Base-by-base conservation (phyloP, 2,329 filamentous ascomycete genomes). In the Monilinia vaccinii-corymbosi region DNA sequence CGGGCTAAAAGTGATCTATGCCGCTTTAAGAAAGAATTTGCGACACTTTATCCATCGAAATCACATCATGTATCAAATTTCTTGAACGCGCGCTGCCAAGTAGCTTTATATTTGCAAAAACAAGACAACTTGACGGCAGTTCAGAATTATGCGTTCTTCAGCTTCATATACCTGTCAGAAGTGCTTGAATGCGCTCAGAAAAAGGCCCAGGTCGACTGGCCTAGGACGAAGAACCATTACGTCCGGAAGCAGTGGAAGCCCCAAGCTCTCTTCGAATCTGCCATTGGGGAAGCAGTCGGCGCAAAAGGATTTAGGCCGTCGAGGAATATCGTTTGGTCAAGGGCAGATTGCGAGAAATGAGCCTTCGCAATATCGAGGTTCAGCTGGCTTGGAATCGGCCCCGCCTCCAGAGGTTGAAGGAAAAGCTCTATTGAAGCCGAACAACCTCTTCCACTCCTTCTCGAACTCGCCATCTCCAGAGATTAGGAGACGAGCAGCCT, bases 381-480 rank as follows among this genome's bases (percentile, higher is more conserved):
- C 68, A 50, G 57, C 56, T 46, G 67, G 65, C 23, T 48, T 66
- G 32, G 60, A 61, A 48, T 64, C 64, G 50, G 67, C 64, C 28
- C 60, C 64, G 40, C 49, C 61, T 36, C 61, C 66, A 7, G 60
- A 67, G 40, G 64, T 61, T 8, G 64, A 68, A 44, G 65, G 59
- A 38, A 63, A 68, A 64, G 66, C 66, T 57, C 59, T 73, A 23
- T 60, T 73, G 44, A 65, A 68, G 64, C 80, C 85, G 55, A 85
- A 95, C 75, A 88, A 97, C 72, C 86, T 99, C 60, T 99, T 97
- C 78, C 93, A 99, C 75, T 85, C 90, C 11, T 96, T 94, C 73
- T 89, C 90, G 40, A 81, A 87, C 65, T 99, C 94, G 16, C 94
- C 95, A 10, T 88, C 93, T 46, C 87, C 90, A 44, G 87, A 89